A percentile compares a stretch with the other conserved stretches of the same genome.
Conservation (phyloP, 2,329 filamentous ascomycete species). For the Fusarium sp. region DNA sequence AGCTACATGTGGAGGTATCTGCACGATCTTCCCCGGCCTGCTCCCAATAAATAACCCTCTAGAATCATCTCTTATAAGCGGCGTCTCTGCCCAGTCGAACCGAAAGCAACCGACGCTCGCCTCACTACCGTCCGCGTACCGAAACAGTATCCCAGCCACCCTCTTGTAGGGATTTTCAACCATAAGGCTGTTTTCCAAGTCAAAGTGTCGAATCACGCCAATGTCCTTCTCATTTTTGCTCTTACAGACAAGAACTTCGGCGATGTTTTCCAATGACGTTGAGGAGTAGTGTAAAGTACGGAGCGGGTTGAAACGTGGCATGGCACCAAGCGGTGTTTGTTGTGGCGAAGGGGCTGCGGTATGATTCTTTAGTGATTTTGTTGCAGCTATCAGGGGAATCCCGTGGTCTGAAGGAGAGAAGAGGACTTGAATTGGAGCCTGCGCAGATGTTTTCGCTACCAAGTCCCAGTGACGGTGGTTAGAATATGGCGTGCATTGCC, state of each 20-base stretch:
- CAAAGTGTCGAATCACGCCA: background rate
- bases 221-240: background rate
- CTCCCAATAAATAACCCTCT: background rate
- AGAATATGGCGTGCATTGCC: background rate
- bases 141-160: background rate
- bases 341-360: background rate
- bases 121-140: background rate
- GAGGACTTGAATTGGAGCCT: background rate
- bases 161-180: background rate
- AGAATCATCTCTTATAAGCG: background rate
- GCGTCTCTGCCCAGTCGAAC: background rate
- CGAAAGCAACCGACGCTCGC: constrained; percentile 11
- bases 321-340: background rate
- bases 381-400: background rate
- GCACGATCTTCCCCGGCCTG: background rate
- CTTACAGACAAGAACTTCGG: background rate
- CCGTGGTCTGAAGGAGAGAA: background rate
- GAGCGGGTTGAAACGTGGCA: background rate
- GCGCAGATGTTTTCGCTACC: background rate
- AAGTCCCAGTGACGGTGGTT: background rate
- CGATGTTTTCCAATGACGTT: background rate
- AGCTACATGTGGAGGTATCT: background rate
- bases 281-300: background rate
- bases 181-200: background rate
- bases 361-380: fast-evolving